Base-by-base conservation (phyloP, 1,284 basidiomycete species). In the Puccinia hordei region DNA sequence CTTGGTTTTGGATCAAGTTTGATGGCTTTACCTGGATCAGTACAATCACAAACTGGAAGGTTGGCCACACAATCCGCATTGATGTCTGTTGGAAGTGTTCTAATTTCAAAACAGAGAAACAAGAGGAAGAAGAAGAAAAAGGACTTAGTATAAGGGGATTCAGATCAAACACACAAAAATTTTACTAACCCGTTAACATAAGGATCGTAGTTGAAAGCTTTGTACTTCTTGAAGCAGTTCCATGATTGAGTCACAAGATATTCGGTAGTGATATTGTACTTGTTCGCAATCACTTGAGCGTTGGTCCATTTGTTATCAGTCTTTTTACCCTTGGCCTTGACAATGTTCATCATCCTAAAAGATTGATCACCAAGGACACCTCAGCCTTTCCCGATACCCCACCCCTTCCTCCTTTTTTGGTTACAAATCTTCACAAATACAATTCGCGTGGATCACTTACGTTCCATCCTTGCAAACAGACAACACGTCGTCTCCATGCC, bases 231-330 rank as follows among this genome's bases (percentile, higher is more conserved):
- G 59, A 63, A 71, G 49, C 78, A 80, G n/a, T 80, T 71, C 68
- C 59, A 80, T 30, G 78, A 80, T 66, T 80, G 78, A 63, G 55
- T 80, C 1, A 80, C 78, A 51, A 80, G 55, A 73, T 80, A 80
- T 63, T 80, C 78, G 46, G 78, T 80, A 13, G 59, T 63, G 61
- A 80, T 71, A 46, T 59, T 59, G 49, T 73, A 80, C 35, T 80
- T 80, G 30, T 80, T 49, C 35, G 78, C 55, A 46, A 80, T 80
- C n/a, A 66, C 41, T 1, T 59, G 57, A 38, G 78, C 78, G 59
- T 80, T 80, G 46, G 33, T 55, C 78, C 78, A 80, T 73, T 72
- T 73, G 57, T 80, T 80, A 9, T 61, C 69, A 22, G 78, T 80
- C 30, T 80, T 80, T 24, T 65, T 80, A 2, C 68, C 68, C 38